Evolutionary conservation across 805 yeast species (phyloP), one percentile per base, ranked within the genome.

Genomic region (Ogataea methylovora): DNA sequence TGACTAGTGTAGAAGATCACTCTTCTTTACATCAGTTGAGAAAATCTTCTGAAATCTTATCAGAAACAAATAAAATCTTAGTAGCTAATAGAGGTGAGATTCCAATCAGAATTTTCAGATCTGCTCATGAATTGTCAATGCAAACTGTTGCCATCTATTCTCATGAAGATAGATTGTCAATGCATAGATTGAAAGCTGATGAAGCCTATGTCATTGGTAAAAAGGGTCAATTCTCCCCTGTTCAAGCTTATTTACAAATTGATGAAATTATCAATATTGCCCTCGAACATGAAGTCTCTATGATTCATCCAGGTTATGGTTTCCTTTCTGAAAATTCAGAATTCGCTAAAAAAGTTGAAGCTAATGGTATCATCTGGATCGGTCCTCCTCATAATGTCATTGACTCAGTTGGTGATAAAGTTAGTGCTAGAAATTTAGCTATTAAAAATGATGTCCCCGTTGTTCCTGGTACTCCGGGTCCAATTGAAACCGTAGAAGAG

Each of bases 401-500:
- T 49, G 97, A 90, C 49, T 65, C 92, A 13, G 96, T 90, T 21
- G 98, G 98, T 58, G 98, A 90, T 65, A 90, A 90, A 67, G 97
- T 92, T 28, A 73, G 86, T 44, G 98, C 98, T 30, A 78, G 98
- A 68, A 74, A 67, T 47, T 71, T 90, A 51, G 98, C 98, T 35
- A 73, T 71, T 32, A 68, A 69, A 44, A 85, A 85, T 51, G 59
- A 76, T 37, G 98, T 90, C 14, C 97, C 98, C 11, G 82, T 80
- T 25, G 97, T 90, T 18, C 98, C 98, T 6, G 98, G 98, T 56
- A 88, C 97, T 11, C 94, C 94, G 7, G 98, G 97, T 27, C 97
- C 98, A 43, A 87, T 92, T 56, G 88, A 79, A 38, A 52, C 71
- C 19, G 79, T 79, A 17, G 79, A 70, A 37, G 86, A 90, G 51